Percentiles rank a stretch among this genome's conserved stretches.
These are phyloP conservation scores for Buddleja alternifolia DNA, from an alignment of 257 asterid species.

Conservation along the genomic window DNA sequence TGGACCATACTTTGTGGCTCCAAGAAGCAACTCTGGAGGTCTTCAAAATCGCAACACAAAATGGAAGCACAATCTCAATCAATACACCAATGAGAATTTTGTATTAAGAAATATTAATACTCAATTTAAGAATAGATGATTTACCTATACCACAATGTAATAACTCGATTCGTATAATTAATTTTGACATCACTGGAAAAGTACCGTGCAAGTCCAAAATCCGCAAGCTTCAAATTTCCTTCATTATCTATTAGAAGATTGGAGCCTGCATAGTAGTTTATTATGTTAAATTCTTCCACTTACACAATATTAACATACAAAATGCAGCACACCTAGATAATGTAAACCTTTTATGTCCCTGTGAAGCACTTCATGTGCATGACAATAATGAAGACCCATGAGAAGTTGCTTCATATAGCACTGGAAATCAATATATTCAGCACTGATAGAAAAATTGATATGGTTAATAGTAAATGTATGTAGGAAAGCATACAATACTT, in stretches of 20 bases:
- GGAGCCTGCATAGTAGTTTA: slow-evolving; percentile 63
- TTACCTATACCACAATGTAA: slow-evolving; percentile 97
- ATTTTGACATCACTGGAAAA: slow-evolving; percentile 78
- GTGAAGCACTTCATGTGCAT: slow-evolving; percentile 93
- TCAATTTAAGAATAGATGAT: slow-evolving; percentile 20
- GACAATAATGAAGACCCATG: slow-evolving; percentile 96
- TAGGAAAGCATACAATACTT: slow-evolving; percentile 54
- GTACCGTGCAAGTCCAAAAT: slow-evolving; percentile 93
- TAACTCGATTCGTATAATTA: slow-evolving; percentile 92
- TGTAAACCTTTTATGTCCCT: slow-evolving; percentile 89
- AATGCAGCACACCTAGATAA: background rate
- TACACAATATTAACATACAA: slow-evolving; percentile 1
- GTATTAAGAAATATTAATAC: slow-evolving; percentile 13
- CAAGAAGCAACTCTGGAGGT: slow-evolving; percentile 97
- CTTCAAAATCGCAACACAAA: slow-evolving; percentile 38
- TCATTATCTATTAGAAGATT: slow-evolving; percentile 93
- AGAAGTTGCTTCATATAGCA: slow-evolving; percentile 97
- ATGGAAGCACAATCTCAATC: slow-evolving; percentile 24
- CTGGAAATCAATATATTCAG: slow-evolving; percentile 48
- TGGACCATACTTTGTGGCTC: slow-evolving; percentile 96
- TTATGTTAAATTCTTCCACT: slow-evolving; percentile 15
- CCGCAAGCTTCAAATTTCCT: slow-evolving; percentile 97
- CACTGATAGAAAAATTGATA: slow-evolving; percentile 26
- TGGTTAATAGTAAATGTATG: slow-evolving; percentile 5
- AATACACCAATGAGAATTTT: slow-evolving; percentile 3